These are phyloP conservation scores for Huntiella moniliformis DNA, from an alignment of 2,329 filamentous ascomycete genomes.

Conservation along the genomic window DNA sequence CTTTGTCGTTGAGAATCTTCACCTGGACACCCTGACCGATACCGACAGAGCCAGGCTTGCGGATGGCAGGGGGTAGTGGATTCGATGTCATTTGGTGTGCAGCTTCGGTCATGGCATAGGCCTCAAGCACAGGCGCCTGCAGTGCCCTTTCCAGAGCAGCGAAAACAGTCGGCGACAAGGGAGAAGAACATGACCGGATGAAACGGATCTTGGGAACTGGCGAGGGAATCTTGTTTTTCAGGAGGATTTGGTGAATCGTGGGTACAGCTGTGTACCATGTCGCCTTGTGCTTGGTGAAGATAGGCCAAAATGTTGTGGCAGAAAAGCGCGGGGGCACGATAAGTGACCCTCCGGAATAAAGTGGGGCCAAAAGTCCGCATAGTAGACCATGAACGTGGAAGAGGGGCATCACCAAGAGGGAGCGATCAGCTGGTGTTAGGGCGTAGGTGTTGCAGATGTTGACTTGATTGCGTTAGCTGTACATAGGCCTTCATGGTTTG, in stretches of 20 bases:
- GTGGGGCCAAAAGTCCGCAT: conserved; percentile 60
- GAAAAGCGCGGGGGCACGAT: conserved; percentile 67
- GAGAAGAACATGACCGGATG: conserved; percentile 63
- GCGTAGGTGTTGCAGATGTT: conserved; percentile 67
- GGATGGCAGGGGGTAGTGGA: conserved; percentile 49
- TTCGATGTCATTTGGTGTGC: conserved; percentile 72
- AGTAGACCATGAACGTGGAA: conserved; percentile 85
- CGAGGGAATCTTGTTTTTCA: conserved; percentile 50
- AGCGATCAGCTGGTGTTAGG: conserved; percentile 51
- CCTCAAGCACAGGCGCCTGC: conserved; percentile 66
- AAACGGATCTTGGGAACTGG: conserved; percentile 61
- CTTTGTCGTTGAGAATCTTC: conserved; percentile 52
- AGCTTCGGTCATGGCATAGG: conserved; percentile 85
- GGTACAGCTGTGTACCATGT: conserved; percentile 93
- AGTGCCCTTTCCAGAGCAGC: conserved; percentile 59
- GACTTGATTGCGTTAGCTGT: conserved; percentile 21
- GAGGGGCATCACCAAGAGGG: conserved; percentile 75
- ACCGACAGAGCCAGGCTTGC: conserved; percentile 67
- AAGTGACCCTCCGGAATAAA: conserved; percentile 59
- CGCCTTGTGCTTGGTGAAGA: conserved; percentile 54
- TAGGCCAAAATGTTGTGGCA: conserved; percentile 62
- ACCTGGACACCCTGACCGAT: conserved; percentile 70
- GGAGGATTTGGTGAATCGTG: conserved; percentile 76
- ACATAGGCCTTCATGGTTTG: background rate
- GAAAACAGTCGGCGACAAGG: conserved; percentile 65